A percentile compares a stretch with the other conserved stretches of the same genome.
Conservation (phyloP, 306 rosid genomes). For the Corylus americana region DNA sequence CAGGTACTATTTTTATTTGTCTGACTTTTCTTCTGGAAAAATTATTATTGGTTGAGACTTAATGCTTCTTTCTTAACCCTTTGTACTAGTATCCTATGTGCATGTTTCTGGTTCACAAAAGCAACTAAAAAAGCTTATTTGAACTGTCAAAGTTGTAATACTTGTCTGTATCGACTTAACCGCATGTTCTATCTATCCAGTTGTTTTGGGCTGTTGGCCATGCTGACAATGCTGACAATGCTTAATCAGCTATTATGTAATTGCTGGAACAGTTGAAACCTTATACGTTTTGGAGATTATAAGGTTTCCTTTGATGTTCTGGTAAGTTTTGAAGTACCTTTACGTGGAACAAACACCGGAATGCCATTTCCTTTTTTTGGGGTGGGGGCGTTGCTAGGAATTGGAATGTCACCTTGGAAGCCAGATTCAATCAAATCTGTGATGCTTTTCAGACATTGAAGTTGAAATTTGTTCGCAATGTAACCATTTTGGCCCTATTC, state of each 20-base stretch:
- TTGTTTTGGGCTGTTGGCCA: background rate
- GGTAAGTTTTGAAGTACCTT: background rate
- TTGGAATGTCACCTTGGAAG: background rate
- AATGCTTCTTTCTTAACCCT: background rate
- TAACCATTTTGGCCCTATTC: conserved; percentile 27
- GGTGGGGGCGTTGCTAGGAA: background rate
- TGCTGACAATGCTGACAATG: background rate
- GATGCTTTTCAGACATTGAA: conserved; percentile 13
- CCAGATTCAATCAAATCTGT: background rate
- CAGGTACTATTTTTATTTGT: conserved; percentile 49
- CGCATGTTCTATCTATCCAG: background rate
- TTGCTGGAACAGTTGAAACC: background rate
- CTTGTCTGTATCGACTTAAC: background rate
- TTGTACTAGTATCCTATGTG: background rate
- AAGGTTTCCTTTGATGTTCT: background rate
- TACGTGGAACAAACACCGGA: too few species aligned
- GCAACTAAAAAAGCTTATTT: background rate
- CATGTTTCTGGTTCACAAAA: background rate
- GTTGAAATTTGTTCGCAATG: conserved; percentile 3
- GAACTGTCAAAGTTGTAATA: background rate
- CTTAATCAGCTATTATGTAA: background rate
- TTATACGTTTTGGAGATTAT: background rate
- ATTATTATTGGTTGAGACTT: background rate
- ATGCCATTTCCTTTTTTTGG: background rate
- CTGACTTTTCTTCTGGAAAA: conserved; percentile 6